These are phyloP conservation scores for Phaeosphaeriaceae sp. DNA, from an alignment of 2,329 filamentous ascomycete genomes.

Conservation along the genomic window DNA sequence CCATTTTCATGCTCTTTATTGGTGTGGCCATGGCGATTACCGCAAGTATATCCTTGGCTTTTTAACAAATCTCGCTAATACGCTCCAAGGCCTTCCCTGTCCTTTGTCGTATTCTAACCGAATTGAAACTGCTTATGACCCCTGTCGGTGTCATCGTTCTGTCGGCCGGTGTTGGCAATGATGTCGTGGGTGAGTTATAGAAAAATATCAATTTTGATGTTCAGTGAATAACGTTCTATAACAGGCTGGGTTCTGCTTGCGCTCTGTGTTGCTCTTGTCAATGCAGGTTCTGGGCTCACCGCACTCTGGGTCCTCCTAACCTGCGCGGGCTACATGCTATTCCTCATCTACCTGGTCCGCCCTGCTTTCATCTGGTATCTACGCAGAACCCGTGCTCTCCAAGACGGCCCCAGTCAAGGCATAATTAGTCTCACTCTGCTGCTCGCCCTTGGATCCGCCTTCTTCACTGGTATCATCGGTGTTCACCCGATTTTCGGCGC, in stretches of 20 bases:
- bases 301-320: slow-evolving; percentile 85
- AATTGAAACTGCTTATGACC: slow-evolving; percentile 83
- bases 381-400: slow-evolving; percentile 74
- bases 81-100: slow-evolving; percentile 75
- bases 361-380: slow-evolving; percentile 79
- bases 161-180: slow-evolving; percentile 90
- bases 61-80: slow-evolving; percentile 10
- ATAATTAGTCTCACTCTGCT: slow-evolving; percentile 84
- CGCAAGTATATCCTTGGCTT: slow-evolving; percentile 50
- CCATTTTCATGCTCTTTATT: slow-evolving; percentile 76
- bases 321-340: slow-evolving; percentile 74
- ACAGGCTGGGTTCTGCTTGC: slow-evolving; percentile 85
- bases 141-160: slow-evolving; percentile 87
- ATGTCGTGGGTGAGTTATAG: slow-evolving; percentile 67
- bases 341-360: slow-evolving; percentile 74
- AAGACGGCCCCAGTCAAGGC: slow-evolving; percentile 86
- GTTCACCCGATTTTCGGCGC: slow-evolving; percentile 94
- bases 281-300: slow-evolving; percentile 80
- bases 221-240: neutral
- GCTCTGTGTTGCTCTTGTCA: slow-evolving; percentile 90
- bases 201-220: neutral
- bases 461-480: slow-evolving; percentile 89
- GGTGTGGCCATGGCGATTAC: slow-evolving; percentile 95
- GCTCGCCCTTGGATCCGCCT: slow-evolving; percentile 77
- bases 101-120: slow-evolving; percentile 89